Percentiles rank a stretch among this genome's conserved stretches.
Conservation (phyloP, 345 rosid species). For the Leavenworthia alabamica region DNA sequence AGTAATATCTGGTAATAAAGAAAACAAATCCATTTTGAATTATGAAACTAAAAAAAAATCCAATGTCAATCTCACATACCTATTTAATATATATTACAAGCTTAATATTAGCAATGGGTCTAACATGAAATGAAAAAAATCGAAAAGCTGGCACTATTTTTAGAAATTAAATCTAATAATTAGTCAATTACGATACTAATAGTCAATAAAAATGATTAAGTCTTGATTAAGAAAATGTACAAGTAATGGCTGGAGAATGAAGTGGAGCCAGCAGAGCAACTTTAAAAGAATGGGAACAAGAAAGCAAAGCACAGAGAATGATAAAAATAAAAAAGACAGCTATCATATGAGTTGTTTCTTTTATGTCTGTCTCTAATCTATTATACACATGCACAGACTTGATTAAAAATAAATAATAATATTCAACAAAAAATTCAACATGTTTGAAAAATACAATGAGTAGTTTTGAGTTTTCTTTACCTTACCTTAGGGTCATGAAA, state of each 20-base stretch:
- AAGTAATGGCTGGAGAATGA: neutral
- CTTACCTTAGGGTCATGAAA: neutral
- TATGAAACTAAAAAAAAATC: neutral
- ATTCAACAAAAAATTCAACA: neutral
- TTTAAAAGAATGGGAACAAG: constrained; percentile 23
- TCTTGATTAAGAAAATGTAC: neutral
- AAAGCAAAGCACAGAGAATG: constrained; percentile 15
- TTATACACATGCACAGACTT: neutral
- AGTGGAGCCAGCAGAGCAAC: constrained; percentile 36
- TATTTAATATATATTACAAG: neutral
- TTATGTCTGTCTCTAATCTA: constrained; percentile 18
- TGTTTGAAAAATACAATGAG: neutral
- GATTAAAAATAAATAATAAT: neutral
- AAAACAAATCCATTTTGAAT: neutral
- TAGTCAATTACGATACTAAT: no score
- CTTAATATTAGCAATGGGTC: no score
- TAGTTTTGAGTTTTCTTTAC: neutral
- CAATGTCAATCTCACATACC: neutral
- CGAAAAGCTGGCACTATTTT: no score
- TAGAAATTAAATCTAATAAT: no score
- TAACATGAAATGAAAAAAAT: no score
- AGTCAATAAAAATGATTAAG: neutral
- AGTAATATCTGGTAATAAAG: constrained; percentile 2
- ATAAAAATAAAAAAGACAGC: constrained; percentile 30
- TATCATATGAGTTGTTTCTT: constrained; percentile 31